phyloP scores from a whole-genome alignment of 2,329 filamentous ascomycete species.

The Trichoderma harzianum region DNA sequence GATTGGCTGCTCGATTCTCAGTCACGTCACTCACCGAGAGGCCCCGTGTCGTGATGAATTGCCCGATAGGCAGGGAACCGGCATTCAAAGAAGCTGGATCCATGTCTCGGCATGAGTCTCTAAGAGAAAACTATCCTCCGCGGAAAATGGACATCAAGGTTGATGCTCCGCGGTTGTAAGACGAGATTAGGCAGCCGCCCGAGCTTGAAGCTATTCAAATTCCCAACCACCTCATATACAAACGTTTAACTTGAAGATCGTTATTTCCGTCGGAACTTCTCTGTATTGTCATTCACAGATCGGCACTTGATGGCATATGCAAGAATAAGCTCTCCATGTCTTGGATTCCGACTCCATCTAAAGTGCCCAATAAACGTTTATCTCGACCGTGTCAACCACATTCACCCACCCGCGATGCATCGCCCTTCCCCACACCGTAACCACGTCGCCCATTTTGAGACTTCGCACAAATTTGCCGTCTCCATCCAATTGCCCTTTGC shows the following conservation, averaged over 20 bases:
- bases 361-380: conserved; percentile 59
- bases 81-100: not conserved
- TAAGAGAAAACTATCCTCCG: not conserved
- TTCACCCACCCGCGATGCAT: conserved; percentile 56
- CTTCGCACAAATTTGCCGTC: conserved; percentile 55
- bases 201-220: not conserved
- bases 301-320: not conserved
- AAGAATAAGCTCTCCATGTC: not conserved
- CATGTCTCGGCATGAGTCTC: not conserved
- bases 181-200: not conserved
- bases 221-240: not conserved
- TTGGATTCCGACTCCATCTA: conserved; percentile 15
- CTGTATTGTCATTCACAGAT: not conserved
- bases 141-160: no score
- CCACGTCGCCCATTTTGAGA: conserved; percentile 55
- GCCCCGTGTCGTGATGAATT: not conserved
- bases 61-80: not conserved
- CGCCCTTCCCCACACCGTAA: conserved; percentile 60
- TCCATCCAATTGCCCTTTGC: conserved; percentile 49
- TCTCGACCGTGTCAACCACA: conserved; percentile 43
- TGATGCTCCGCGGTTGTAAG: not conserved
- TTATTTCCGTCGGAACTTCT: not conserved
- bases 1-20: not conserved
- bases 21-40: not conserved
- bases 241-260: not conserved